A percentile compares a stretch with the other conserved stretches of the same genome.
phyloP scores from a whole-genome alignment of 371 early-diverging fungal genomes.

The Paraphysoderma sedebokerense region DNA sequence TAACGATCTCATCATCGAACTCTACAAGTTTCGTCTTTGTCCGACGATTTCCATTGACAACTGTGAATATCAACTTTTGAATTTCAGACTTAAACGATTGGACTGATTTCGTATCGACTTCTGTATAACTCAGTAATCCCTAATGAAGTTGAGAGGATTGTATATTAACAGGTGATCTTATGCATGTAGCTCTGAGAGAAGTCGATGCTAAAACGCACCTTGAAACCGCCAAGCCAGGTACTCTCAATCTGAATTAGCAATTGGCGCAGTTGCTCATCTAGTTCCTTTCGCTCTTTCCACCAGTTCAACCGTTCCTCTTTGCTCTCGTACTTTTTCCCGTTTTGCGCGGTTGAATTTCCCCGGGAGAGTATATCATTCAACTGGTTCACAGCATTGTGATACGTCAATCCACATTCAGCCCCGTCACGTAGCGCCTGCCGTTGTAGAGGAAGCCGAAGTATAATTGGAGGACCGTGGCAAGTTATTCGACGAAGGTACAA shows the following conservation, averaged over 20 bases:
- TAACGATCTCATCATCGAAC: constrained; percentile 30
- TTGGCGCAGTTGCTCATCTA: constrained; percentile 44
- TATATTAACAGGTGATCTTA: no score
- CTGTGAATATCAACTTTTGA: not conserved
- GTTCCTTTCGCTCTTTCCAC: constrained; percentile 49
- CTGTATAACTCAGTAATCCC: not conserved
- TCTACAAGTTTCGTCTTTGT: constrained; percentile 12
- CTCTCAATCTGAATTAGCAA: constrained; percentile 43
- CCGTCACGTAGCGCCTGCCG: no score
- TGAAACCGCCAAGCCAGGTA: constrained; percentile 69
- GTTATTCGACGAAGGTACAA: no score
- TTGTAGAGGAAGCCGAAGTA: no score
- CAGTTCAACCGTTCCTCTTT: constrained; percentile 45
- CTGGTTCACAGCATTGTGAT: no score
- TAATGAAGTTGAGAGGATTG: not conserved
- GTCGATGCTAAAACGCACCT: constrained; percentile 15
- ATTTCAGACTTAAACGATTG: not conserved
- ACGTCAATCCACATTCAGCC: no score
- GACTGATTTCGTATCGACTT: not conserved
- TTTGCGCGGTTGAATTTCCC: no score
- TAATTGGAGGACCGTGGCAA: no score
- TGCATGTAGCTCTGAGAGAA: not conserved
- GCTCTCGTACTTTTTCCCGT: constrained; percentile 18
- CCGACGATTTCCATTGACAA: not conserved
- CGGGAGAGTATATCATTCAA: no score